Base-by-base conservation (phyloP, 163 green algal species). In the Chlorella variabilis region DNA sequence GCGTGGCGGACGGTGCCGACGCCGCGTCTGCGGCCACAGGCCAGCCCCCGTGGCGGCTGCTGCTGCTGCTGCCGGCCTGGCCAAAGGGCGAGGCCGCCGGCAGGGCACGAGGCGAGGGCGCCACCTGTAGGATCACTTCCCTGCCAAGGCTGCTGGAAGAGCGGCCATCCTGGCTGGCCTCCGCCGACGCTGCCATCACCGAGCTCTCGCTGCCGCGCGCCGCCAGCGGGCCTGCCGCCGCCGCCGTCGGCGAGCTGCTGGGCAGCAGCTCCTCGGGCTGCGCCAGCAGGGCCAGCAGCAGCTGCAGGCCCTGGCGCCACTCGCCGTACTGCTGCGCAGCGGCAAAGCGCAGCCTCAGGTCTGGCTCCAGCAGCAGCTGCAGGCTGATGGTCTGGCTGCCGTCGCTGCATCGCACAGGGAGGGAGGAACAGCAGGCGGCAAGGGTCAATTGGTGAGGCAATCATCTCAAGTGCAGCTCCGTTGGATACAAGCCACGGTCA, bases 321-420 rank as follows among this genome's bases (percentile, higher is more conserved):
- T 73, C 71, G 4, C 62, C 20, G 62, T 86, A 89, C 11, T 75
- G 65, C 25, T 80, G 38, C 1, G 4, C 18, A 62, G 71, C 39
- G 58, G 62, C 33, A 56, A 89, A 92, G 34, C 70, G 79, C 25
- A 93, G 78, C 13, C 71, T 51, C 56, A 92, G 77, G 58, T 93
- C 88, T n/a, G 87, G 82, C 56, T 91, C 88, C 61, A 91, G 38
- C 2, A 78, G 67, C 42, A 93, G 85, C 2, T 42, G 39, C 9
- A 93, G 83, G 0, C 49, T 86, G 33, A 93, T 85, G n/a, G 83
- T 86, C 15, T 85, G 56, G 27, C 74, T 63, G 9, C 79, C 71
- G 11, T 86, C 78, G 42, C 77, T 84, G 51, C 65, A 63, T 17
- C 17, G 7, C 27, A 38, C 27, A 67, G 5, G 59, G 29, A 11